Conservation (phyloP, 257 asterid species). For the Fraxinus pennsylvanica region DNA sequence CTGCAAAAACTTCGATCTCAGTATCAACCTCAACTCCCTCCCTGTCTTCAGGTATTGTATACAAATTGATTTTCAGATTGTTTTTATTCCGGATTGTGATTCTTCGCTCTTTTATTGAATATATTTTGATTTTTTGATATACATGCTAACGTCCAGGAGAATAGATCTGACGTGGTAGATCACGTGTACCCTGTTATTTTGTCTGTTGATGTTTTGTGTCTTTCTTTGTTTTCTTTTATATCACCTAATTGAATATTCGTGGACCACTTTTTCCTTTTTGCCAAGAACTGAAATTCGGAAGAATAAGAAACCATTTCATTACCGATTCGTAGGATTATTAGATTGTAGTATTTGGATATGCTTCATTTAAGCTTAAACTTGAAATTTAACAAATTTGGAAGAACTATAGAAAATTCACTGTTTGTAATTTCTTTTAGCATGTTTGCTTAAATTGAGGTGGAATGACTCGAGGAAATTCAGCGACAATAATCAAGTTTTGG, state of each 20-base stretch:
- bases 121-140: not conserved
- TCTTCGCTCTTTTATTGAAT: not conserved
- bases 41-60: conserved; percentile 78
- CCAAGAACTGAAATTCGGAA: not conserved
- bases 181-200: not conserved
- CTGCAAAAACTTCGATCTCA: conserved; percentile 79
- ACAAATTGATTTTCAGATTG: not conserved
- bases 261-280: not conserved
- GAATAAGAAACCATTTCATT: not conserved
- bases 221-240: not conserved
- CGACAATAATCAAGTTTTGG: not conserved
- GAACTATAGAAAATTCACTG: not conserved
- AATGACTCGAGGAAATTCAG: not conserved
- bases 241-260: not conserved
- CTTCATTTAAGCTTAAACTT: not conserved
- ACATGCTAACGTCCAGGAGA: conserved; percentile 26
- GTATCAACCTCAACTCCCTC: conserved; percentile 79
- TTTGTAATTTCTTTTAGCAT: not conserved
- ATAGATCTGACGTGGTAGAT: conserved; percentile 30
- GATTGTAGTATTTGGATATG: not conserved
- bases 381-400: not conserved
- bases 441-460: not conserved
- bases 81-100: not conserved
- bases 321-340: not conserved
- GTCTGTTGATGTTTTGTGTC: conserved; percentile 9